Conservation (phyloP, 1,139 yeast species). For the Arxiozyma slooffiae region DNA sequence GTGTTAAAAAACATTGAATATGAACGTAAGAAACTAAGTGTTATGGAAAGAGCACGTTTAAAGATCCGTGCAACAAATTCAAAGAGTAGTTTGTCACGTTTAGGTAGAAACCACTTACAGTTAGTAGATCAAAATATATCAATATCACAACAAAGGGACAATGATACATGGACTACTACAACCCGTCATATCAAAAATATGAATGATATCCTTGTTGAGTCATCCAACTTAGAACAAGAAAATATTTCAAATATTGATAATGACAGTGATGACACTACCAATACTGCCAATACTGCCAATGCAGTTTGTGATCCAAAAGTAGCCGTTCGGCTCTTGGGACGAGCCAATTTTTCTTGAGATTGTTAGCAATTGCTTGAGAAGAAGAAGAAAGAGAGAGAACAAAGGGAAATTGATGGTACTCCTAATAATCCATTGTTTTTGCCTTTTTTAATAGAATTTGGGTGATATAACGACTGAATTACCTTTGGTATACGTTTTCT, state of each 20-base stretch:
- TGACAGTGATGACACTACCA: background rate
- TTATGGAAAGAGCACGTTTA: constrained; percentile 63
- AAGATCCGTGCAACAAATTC: constrained; percentile 73
- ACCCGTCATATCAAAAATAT: background rate
- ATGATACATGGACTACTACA: constrained; percentile 7
- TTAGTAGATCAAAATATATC: background rate
- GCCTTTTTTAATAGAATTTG: too few relatives aligned
- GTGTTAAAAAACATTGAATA: constrained; percentile 71
- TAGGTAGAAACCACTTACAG: constrained; percentile 49
- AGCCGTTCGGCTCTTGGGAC: constrained; percentile 1
- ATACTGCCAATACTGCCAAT: too few relatives aligned
- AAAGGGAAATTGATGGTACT: background rate
- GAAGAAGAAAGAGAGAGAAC: background rate
- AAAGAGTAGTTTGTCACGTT: constrained; percentile 70
- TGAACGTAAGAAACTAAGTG: constrained; percentile 69
- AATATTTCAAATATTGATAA: background rate
- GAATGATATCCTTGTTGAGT: background rate
- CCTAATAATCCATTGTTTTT: background rate
- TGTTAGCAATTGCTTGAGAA: too few relatives aligned
- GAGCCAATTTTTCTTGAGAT: background rate
- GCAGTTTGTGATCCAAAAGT: background rate
- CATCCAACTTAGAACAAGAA: background rate
- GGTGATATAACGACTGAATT: too few relatives aligned
- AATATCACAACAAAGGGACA: constrained; percentile 11
- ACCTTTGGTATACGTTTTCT: too few relatives aligned